These are phyloP conservation scores for Neoarthrinium moseri DNA, from an alignment of 2,329 filamentous ascomycete genomes.

Conservation along the genomic window DNA sequence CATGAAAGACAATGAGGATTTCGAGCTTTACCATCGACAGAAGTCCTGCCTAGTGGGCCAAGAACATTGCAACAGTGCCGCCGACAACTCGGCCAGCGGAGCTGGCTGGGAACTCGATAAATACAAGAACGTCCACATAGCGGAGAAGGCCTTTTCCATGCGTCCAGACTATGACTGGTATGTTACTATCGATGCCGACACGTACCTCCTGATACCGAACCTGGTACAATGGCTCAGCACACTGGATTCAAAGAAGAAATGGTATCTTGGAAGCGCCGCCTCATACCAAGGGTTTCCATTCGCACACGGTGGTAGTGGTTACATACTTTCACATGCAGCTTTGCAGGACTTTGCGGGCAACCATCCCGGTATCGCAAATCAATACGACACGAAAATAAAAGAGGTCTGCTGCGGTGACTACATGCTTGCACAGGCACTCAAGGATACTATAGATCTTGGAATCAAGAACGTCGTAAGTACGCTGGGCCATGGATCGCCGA, in stretches of 20 bases:
- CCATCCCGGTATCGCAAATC: conserved; percentile 41
- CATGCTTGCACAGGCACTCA: conserved; percentile 44
- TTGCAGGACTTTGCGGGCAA: conserved; percentile 46
- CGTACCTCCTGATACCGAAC: conserved; percentile 55
- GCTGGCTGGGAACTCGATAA: conserved; percentile 57
- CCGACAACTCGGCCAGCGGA: conserved; percentile 16
- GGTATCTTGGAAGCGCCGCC: conserved; percentile 51
- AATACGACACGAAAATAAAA: conserved; percentile 41
- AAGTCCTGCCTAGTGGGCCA: conserved; percentile 43
- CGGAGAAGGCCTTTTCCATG: conserved; percentile 50
- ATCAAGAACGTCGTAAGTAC: conserved; percentile 41
- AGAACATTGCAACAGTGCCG: conserved; percentile 39
- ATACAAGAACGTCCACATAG: conserved; percentile 62
- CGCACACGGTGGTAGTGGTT: conserved; percentile 57
- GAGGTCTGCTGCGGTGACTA: conserved; percentile 51
- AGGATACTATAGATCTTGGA: conserved; percentile 38
- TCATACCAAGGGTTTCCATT: conserved; percentile 42
- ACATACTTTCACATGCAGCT: conserved; percentile 49
- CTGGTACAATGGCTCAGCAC: conserved; percentile 46
- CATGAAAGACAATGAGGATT: conserved; percentile 46
- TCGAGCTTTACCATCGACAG: conserved; percentile 46
- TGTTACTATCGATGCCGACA: conserved; percentile 58
- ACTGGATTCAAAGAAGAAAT: conserved; percentile 39
- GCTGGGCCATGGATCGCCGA: conserved; percentile 11
- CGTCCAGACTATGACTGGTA: conserved; percentile 57